phyloP scores from a whole-genome alignment of 768 basidiomycete species.

The Kwoniella sp. region DNA sequence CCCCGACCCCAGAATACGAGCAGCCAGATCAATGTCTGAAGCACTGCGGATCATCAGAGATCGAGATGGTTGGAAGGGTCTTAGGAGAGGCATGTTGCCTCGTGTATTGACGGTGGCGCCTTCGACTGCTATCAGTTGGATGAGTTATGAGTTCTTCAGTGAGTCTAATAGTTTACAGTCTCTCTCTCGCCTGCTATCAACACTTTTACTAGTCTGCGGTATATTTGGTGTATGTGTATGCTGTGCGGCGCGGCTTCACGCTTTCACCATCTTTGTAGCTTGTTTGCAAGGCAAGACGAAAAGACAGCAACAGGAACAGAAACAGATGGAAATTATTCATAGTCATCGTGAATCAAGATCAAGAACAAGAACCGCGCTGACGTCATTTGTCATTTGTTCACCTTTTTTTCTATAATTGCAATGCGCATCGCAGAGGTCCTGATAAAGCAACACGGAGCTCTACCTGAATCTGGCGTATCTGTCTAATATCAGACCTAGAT shows the following conservation, averaged over 20 bases:
- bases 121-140: constrained; percentile 94
- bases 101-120: constrained; percentile 94
- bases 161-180: no score
- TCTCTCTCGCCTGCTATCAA: no score
- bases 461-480: constrained; percentile 41
- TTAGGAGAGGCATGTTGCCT: constrained; percentile 82
- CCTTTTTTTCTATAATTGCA: no score
- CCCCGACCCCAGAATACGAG: constrained; percentile 79
- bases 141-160: constrained; percentile 99
- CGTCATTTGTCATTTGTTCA: neutral
- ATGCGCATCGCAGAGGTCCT: constrained; percentile 47
- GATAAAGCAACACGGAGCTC: constrained; percentile 37
- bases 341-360: no score
- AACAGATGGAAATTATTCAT: no score
- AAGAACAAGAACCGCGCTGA: no score
- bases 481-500: constrained; percentile 17
- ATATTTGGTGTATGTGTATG: no score
- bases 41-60: constrained; percentile 85
- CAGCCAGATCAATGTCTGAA: constrained; percentile 78
- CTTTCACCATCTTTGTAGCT: no score
- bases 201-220: no score
- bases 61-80: constrained; percentile 81
- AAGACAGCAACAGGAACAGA: no score
- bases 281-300: no score
- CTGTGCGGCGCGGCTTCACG: no score